Percentiles rank a stretch among this genome's conserved stretches.
phyloP scores from a whole-genome alignment of 2,329 filamentous ascomycete species.

The Trichocomaceae sp. region DNA sequence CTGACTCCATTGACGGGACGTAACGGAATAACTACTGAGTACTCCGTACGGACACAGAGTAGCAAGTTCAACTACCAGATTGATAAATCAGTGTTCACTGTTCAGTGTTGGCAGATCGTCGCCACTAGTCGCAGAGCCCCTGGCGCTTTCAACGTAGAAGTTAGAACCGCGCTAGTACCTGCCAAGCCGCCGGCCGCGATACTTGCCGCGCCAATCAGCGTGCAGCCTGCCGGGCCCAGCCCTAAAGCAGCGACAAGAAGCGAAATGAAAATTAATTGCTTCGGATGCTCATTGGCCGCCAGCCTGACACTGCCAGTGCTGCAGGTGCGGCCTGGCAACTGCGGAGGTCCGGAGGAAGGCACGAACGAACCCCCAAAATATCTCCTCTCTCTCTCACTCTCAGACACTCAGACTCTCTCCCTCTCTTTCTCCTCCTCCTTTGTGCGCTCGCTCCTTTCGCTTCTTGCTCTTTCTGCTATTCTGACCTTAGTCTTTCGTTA shows the following conservation, averaged over 20 bases:
- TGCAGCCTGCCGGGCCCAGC: not conserved
- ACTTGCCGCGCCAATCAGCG: not conserved
- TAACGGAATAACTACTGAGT: no score
- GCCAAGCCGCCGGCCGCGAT: conserved; percentile 3
- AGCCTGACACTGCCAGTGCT: not conserved
- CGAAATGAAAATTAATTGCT: no score
- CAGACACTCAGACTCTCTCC: no score
- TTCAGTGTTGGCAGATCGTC: conserved; percentile 6
- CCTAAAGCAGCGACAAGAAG: not conserved
- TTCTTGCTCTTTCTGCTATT: conserved; percentile 13
- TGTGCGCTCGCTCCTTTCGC: conserved; percentile 11
- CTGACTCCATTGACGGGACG: no score
- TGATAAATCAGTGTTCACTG: no score
- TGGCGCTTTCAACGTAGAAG: conserved; percentile 12
- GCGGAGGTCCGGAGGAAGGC: not conserved
- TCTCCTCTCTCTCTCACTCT: not conserved
- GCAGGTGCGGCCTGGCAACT: no score
- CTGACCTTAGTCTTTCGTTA: conserved; percentile 25
- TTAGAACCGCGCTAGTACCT: conserved; percentile 9
- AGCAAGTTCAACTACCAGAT: no score
- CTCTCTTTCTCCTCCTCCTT: conserved; percentile 1
- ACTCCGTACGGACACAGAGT: no score
- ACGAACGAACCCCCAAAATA: not conserved
- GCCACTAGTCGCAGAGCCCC: conserved; percentile 10
- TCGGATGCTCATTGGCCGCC: not conserved